Conservation (phyloP, 331 rosid genomes). For the Prunus yedoensis region DNA sequence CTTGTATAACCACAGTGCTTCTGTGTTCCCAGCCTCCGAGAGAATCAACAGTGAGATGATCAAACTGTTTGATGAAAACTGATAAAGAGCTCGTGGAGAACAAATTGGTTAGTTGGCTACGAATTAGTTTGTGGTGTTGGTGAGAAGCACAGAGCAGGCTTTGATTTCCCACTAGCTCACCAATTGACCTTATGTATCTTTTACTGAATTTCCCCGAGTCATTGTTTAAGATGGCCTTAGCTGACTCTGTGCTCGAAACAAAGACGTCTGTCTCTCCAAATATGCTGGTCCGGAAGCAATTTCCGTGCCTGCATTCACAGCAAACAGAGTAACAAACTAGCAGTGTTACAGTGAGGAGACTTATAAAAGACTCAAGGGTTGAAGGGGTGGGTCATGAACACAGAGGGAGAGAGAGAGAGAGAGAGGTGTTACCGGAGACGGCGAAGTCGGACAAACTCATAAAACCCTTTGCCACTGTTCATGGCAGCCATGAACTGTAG, state of each 20-base stretch:
- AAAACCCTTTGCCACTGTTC: slow-evolving; percentile 61
- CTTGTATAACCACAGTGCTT: slow-evolving; percentile 44
- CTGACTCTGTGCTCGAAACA: slow-evolving; percentile 59
- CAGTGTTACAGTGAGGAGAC: too few species aligned
- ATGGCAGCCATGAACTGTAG: slow-evolving; percentile 85
- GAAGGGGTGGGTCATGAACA: neutral
- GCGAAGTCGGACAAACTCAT: slow-evolving; percentile 71
- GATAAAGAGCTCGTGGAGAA: slow-evolving; percentile 50
- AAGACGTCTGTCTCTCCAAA: slow-evolving; percentile 76
- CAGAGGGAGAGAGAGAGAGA: neutral
- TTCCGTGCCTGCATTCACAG: slow-evolving; percentile 49
- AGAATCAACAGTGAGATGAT: slow-evolving; percentile 42
- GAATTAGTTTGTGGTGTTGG: slow-evolving; percentile 64
- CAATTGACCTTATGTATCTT: slow-evolving; percentile 63
- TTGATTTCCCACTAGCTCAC: slow-evolving; percentile 53
- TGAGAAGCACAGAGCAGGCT: slow-evolving; percentile 68
- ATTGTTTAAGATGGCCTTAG: slow-evolving; percentile 55
- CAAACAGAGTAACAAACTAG: neutral
- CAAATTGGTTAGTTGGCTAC: slow-evolving; percentile 42
- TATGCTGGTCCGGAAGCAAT: slow-evolving; percentile 67
- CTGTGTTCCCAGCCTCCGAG: slow-evolving; percentile 48
- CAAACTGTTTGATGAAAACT: slow-evolving; percentile 49
- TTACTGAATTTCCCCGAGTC: slow-evolving; percentile 66
- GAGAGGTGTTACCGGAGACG: slow-evolving; percentile 46
- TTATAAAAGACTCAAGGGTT: neutral